A percentile compares a stretch with the other conserved stretches of the same genome.
Evolutionary conservation across 1,284 basidiomycete genomes (phyloP).

Genomic region (Rhodotorula sp.): DNA sequence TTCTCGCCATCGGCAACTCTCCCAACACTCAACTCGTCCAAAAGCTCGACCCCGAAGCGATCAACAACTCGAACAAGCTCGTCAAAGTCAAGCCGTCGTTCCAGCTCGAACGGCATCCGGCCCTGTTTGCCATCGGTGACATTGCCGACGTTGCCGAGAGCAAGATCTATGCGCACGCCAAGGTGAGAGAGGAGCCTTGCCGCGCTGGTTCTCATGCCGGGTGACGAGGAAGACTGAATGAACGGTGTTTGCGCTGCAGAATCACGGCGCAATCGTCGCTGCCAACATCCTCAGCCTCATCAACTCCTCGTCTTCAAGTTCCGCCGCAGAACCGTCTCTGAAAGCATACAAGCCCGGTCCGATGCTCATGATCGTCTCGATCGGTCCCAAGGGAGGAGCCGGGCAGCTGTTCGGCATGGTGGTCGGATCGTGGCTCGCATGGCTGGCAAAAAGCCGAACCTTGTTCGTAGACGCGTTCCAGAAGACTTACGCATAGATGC

Average conservation of each 20-base stretch:
- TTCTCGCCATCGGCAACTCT: conserved; percentile 51
- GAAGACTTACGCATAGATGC: conserved; percentile 5
- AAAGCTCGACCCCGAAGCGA: conserved; percentile 45
- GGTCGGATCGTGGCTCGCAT: neutral
- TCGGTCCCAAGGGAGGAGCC: conserved; percentile 24
- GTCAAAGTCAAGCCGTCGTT: conserved; percentile 48
- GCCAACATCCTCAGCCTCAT: conserved; percentile 40
- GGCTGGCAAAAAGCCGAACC: conserved; percentile 3
- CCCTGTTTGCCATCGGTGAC: conserved; percentile 47
- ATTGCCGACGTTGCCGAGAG: conserved; percentile 39
- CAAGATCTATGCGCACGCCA: conserved; percentile 33
- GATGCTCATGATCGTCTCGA: conserved; percentile 22
- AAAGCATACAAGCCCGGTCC: conserved; percentile 25
- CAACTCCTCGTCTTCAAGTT: neutral
- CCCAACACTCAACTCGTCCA: conserved; percentile 50
- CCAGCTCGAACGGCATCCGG: conserved; percentile 20
- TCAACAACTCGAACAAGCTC: conserved; percentile 38
- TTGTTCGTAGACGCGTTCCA: conserved; percentile 22
- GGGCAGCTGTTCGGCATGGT: conserved; percentile 19
- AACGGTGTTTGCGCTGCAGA: conserved; percentile 1
- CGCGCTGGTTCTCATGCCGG: neutral
- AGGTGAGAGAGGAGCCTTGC: neutral
- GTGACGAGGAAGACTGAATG: neutral
- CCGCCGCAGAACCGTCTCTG: neutral
- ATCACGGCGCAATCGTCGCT: conserved; percentile 37